Conservation (phyloP, 2,329 filamentous ascomycete species). For the Colletotrichum tabaci region DNA sequence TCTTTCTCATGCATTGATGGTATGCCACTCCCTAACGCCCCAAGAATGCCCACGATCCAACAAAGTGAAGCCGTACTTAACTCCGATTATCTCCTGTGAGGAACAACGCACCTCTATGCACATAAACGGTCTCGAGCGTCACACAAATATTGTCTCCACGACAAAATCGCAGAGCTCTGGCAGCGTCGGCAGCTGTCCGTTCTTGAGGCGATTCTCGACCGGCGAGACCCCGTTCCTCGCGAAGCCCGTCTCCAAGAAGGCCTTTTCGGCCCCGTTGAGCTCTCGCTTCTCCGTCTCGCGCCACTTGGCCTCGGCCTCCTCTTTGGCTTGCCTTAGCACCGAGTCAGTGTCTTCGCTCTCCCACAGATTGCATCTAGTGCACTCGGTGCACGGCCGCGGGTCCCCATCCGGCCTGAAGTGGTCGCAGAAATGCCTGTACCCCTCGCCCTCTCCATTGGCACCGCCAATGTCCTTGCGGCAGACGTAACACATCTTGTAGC, state of each 20-base stretch:
- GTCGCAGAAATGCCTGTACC: slow-evolving; percentile 95
- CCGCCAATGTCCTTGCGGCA: slow-evolving; percentile 83
- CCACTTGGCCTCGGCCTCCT: slow-evolving; percentile 81
- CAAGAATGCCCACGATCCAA: neutral
- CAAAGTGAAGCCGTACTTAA: neutral
- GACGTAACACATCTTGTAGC: slow-evolving; percentile 98
- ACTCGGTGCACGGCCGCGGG: slow-evolving; percentile 79
- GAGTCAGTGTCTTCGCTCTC: slow-evolving; percentile 81
- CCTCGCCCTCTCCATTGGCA: slow-evolving; percentile 66
- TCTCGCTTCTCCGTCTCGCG: slow-evolving; percentile 73
- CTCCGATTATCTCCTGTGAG: neutral
- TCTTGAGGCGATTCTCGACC: slow-evolving; percentile 52
- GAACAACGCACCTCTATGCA: neutral
- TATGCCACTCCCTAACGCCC: slow-evolving; percentile 2
- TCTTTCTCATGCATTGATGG: neutral
- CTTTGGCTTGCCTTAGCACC: slow-evolving; percentile 77
- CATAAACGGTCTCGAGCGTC: slow-evolving; percentile 22
- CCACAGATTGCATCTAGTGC: slow-evolving; percentile 84
- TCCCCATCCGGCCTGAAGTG: slow-evolving; percentile 91
- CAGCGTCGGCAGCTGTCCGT: slow-evolving; percentile 55
- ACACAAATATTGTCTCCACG: slow-evolving; percentile 61
- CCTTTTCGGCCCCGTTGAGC: slow-evolving; percentile 68
- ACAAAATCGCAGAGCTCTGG: slow-evolving; percentile 62
- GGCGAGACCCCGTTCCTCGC: slow-evolving; percentile 47
- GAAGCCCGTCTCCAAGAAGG: slow-evolving; percentile 70